A percentile compares a stretch with the other conserved stretches of the same genome.
phyloP scores from a whole-genome alignment of 139 green algal genomes.

The Bryopsis sp. region DNA sequence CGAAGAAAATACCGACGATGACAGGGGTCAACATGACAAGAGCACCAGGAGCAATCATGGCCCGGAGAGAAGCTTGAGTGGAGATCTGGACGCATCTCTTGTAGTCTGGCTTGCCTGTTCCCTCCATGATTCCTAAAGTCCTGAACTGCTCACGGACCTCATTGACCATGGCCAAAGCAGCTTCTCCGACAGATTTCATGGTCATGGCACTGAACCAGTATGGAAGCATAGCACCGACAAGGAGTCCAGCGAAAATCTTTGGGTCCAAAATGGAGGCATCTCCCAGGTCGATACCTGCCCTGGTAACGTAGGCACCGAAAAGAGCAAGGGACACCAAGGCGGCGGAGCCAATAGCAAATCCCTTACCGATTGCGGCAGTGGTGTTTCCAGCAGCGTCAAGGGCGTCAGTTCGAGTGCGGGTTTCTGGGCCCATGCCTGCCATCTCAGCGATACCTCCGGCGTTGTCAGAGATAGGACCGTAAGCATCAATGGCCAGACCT shows the following conservation, averaged over 20 bases:
- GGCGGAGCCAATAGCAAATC: constrained; percentile 96
- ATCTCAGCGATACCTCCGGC: constrained; percentile 97
- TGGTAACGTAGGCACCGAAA: constrained; percentile 90
- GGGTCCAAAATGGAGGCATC: constrained; percentile 88
- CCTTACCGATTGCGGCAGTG: constrained; percentile 96
- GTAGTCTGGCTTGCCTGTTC: constrained; percentile 84
- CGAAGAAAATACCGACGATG: constrained; percentile 65
- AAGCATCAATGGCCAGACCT: constrained; percentile 92
- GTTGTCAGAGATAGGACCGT: constrained; percentile 95
- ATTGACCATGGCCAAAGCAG: constrained; percentile 74
- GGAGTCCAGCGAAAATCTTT: constrained; percentile 81
- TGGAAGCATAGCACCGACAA: constrained; percentile 92
- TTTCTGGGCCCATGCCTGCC: constrained; percentile 91
- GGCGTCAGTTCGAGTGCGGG: constrained; percentile 76
- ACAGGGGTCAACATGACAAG: constrained; percentile 91
- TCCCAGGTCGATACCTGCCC: constrained; percentile 64
- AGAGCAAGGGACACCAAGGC: constrained; percentile 95
- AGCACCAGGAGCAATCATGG: constrained; percentile 88
- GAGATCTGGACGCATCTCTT: constrained; percentile 79
- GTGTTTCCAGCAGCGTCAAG: constrained; percentile 96
- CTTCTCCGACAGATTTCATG: constrained; percentile 96
- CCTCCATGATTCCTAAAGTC: constrained; percentile 79
- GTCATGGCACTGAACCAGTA: constrained; percentile 98
- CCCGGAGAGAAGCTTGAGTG: constrained; percentile 75
- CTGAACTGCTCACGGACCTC: constrained; percentile 72